These are phyloP conservation scores for Recurvomyces mirabilis DNA, from an alignment of 495 filamentous ascomycete species.

Conservation along the genomic window DNA sequence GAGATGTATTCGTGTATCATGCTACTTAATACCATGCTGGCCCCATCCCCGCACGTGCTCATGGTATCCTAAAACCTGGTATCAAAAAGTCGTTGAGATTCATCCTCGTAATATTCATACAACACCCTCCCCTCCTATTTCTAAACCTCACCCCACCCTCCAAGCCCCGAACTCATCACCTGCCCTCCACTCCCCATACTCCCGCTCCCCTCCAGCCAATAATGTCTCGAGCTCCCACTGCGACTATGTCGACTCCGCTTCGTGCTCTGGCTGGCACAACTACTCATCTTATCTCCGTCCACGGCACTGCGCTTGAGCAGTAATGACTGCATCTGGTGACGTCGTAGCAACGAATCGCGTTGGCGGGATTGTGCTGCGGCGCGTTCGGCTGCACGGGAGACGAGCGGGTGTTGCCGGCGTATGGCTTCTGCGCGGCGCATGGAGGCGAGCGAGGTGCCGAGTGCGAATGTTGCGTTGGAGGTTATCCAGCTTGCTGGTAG, in stretches of 20 bases:
- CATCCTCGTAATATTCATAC: too few species aligned
- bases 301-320: slow-evolving; percentile 40
- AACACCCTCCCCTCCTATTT: neutral
- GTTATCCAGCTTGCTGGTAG: slow-evolving; percentile 18
- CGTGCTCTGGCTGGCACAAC: slow-evolving; percentile 73
- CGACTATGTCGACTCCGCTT: slow-evolving; percentile 45
- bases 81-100: too few species aligned
- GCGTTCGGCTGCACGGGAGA: slow-evolving; percentile 44
- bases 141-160: slow-evolving; percentile 20
- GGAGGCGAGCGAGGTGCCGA: slow-evolving; percentile 31
- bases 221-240: slow-evolving; percentile 44
- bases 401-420: slow-evolving; percentile 73
- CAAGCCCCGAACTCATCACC: slow-evolving; percentile 12
- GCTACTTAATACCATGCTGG: too few species aligned
- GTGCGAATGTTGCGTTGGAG: slow-evolving; percentile 24
- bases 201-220: slow-evolving; percentile 54
- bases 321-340: slow-evolving; percentile 26
- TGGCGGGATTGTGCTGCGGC: slow-evolving; percentile 38
- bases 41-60: too few species aligned
- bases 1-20: too few species aligned
- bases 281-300: slow-evolving; percentile 36
- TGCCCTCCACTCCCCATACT: slow-evolving; percentile 54
- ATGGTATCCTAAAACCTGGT: too few species aligned
- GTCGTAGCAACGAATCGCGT: slow-evolving; percentile 38
- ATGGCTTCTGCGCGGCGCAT: slow-evolving; percentile 66